Evolutionary conservation across 225 moss, liverwort and hornwort genomes (phyloP), one percentile per base, ranked within the genome.

Genomic region (Pseudisothecium myosuroides): DNA sequence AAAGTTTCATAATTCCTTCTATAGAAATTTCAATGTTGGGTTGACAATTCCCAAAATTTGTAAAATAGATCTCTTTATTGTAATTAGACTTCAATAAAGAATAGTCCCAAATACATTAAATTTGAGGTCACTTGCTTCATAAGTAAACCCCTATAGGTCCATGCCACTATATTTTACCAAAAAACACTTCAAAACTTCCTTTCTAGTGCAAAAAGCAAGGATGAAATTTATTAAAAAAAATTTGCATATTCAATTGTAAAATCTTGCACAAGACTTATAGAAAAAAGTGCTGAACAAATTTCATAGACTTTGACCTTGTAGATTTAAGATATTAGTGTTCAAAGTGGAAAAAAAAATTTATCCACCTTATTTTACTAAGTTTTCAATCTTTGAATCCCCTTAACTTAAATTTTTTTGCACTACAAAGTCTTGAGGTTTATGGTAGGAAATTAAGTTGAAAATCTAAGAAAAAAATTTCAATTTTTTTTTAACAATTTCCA

Each of bases 401-500:
- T 69, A 7, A 39, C 13, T 39, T 23, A 13, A 69, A 4, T 2
- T 6, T 2, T 6, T 67, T 39, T 69, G 5, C 1, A 12, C 1
- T 39, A 13, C 22, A 68, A 11, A 11, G 2, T 67, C 21, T 67
- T 65, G 18, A 65, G 34, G 5, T 65, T 34, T 18, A 65, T n/a
- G n/a, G 22, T 22, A 7, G 34, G 3, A 1, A 68, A n/a, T 68
- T 39, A 7, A 23, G 4, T 36, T 23, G 4, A n/a, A 11, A 68
- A 4, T 68, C 13, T 23, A 22, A 1, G 13, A 17, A 4, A 14
- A 39, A 39, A 69, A 7, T 1, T 4, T 39, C 7, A 39, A n/a
- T 22, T 0, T 22, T 68, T 67, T n/a, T 23, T n/a, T 1, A n/a
- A 22, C 4, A 12, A 22, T n/a, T 68, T 68, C 1, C 2, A n/a